Evolutionary conservation across 371 early-diverging fungal genomes (phyloP), one percentile per base, ranked within the genome.

Genomic region (Blakeslea trispora): DNA sequence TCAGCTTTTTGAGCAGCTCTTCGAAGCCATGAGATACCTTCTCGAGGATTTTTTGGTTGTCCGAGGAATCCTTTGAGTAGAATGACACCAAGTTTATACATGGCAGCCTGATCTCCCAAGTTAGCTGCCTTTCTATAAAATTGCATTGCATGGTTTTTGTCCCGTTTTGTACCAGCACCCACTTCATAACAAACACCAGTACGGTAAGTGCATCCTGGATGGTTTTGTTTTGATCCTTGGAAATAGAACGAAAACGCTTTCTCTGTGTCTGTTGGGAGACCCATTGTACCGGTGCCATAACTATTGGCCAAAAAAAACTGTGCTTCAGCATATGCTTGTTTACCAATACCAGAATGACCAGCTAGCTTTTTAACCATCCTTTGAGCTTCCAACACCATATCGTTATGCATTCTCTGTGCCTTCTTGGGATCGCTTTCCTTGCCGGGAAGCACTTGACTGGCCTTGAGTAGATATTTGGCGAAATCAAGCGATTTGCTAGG

Each of bases 111-210:
- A 60, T 97, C 95, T n/a, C 96, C 93, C 53, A 94, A 72, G 35
- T 91, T 87, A 9, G 98, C 97, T 0, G 96, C 92, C 72, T 96
- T 96, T 65, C 94, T 86, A 69, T 91, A 98, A 64, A 91, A 95
- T 59, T 93, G 91, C 18, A 96, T 82, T 0, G 97, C 90, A 23
- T 94, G 88, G 10, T 73, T 72, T 19, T 85, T 79, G 64, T 98
- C 97, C 5, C 88, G 75, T 55, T 92, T 92, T 5, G 93, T 91
- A 32, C 99, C 99, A 10, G 92, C 93, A 11, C 97, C 98, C 14
- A 90, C 75, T 61, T 98, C 99, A 68, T 96, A 93, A 73, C 96
- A 97, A 9, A 96, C 97, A 4, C 92, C 99, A 0, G 91, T 88
- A 53, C 98, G 87, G 70, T 95, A 98, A 15, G 92, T 94, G 17